A percentile compares a stretch with the other conserved stretches of the same genome.
Evolutionary conservation across 1,139 yeast genomes (phyloP).

Genomic region (Blastobotrys persicus): DNA sequence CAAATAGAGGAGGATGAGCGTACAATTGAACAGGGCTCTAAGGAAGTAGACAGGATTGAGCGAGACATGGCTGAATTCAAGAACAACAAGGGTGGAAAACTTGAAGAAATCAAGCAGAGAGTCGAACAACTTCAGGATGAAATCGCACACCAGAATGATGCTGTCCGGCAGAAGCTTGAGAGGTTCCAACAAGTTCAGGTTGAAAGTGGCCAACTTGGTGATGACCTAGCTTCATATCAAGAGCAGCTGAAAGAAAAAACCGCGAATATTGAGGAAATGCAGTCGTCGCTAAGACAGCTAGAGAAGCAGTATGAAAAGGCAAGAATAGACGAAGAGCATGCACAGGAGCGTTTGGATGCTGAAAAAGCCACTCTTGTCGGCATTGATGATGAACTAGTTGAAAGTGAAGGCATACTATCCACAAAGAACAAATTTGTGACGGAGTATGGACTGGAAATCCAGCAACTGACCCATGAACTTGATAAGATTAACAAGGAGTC

Average conservation of each 20-base stretch:
- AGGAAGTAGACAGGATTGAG: conserved; percentile 58
- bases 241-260: conserved; percentile 44
- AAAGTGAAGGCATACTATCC: conserved; percentile 53
- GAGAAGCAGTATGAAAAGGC: conserved; percentile 37
- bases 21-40: conserved; percentile 32
- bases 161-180: conserved; percentile 49
- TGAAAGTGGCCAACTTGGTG: conserved; percentile 64
- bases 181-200: conserved; percentile 63
- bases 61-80: conserved; percentile 81
- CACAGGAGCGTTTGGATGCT: conserved; percentile 50
- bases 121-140: conserved; percentile 23
- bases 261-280: conserved; percentile 43
- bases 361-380: conserved; percentile 67
- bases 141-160: conserved; percentile 41
- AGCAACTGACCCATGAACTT: conserved; percentile 61
- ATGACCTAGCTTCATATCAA: conserved; percentile 50
- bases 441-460: conserved; percentile 54
- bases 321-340: conserved; percentile 38
- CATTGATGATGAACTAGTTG: conserved; percentile 73
- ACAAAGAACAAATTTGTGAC: conserved; percentile 52
- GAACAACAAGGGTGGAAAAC: conserved; percentile 74
- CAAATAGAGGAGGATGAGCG: conserved; percentile 41
- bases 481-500: conserved; percentile 51
- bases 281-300: conserved; percentile 36
- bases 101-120: conserved; percentile 56